phyloP scores from a whole-genome alignment of 2,329 filamentous ascomycete genomes.

The Ophiostoma australiae region DNA sequence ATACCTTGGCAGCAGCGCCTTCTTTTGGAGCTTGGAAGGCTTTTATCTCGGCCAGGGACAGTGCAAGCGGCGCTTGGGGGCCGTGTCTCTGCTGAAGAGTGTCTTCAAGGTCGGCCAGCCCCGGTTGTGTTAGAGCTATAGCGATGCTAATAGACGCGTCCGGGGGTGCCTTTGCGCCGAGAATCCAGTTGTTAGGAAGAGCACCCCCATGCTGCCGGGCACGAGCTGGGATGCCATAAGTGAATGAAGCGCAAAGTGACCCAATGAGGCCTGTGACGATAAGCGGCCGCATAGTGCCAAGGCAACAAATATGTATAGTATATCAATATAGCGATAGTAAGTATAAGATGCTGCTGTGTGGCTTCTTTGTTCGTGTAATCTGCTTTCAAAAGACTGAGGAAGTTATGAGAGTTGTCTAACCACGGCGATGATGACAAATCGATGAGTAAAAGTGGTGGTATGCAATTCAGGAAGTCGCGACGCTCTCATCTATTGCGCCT shows the following conservation, averaged over 20 bases:
- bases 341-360: background rate
- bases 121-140: slow-evolving; percentile 23
- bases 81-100: slow-evolving; percentile 10
- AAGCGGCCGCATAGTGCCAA: background rate
- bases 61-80: slow-evolving; percentile 15
- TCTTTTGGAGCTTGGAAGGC: slow-evolving; percentile 36
- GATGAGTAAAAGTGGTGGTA: background rate
- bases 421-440: background rate
- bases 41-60: slow-evolving; percentile 38
- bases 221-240: background rate
- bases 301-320: background rate
- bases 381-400: background rate
- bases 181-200: slow-evolving; percentile 20
- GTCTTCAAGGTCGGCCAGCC: slow-evolving; percentile 16
- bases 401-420: background rate
- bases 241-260: background rate
- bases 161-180: background rate
- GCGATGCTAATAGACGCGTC: slow-evolving; percentile 18
- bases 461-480: background rate
- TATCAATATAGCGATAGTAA: background rate
- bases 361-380: background rate
- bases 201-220: background rate
- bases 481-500: background rate
- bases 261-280: background rate
- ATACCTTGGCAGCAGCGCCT: slow-evolving; percentile 36